Evolutionary conservation across 176 grass and related monocot species (phyloP).

Genomic region (Guadua angustifolia): DNA sequence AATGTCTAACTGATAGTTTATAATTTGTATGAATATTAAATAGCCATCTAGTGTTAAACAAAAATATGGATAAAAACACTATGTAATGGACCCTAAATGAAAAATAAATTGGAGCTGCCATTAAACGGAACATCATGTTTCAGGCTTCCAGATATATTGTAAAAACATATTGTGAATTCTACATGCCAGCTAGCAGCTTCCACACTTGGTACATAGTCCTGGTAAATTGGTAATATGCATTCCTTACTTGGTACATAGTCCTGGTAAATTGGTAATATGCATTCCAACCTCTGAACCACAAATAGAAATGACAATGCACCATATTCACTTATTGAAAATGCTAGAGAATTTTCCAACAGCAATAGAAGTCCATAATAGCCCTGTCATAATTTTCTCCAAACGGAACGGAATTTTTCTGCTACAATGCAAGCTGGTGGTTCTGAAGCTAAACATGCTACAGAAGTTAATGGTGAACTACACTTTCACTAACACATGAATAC

Average conservation of each 20-base stretch:
- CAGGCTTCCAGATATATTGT: not conserved
- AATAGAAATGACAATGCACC: not conserved
- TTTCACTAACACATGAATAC: not conserved
- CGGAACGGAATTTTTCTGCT: not conserved
- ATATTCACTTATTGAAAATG: not conserved
- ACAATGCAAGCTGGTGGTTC: conserved; percentile 17
- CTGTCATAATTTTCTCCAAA: conserved; percentile 13
- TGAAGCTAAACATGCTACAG: not conserved
- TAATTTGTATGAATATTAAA: not conserved
- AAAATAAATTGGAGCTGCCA: not conserved
- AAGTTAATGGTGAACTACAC: not conserved
- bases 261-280: not conserved
- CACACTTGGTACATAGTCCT: not conserved
- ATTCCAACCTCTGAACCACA: not conserved
- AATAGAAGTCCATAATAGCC: not conserved
- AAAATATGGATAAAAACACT: not conserved
- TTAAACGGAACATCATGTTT: not conserved
- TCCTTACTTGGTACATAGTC: not conserved
- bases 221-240: not conserved
- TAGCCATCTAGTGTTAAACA: not conserved
- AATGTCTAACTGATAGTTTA: not conserved
- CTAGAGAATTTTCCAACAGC: not conserved
- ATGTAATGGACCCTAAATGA: not conserved
- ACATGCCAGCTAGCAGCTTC: not conserved
- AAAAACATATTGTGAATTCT: not conserved